Conservation (phyloP, 495 filamentous ascomycete genomes). For the Glonium stellatum region DNA sequence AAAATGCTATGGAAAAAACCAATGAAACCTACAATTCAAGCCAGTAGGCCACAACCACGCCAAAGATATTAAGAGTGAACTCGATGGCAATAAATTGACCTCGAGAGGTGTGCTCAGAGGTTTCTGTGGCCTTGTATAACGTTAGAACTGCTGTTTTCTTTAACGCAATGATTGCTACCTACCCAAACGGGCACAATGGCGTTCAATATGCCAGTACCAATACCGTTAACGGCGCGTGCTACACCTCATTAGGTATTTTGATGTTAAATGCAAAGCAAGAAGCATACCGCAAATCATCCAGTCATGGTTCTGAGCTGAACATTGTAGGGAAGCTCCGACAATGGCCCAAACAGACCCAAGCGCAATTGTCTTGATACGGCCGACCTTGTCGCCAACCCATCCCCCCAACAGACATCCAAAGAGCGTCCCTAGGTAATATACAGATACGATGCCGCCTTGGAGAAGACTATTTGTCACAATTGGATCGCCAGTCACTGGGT, state of each 20-base stretch:
- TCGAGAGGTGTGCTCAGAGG: constrained; percentile 58
- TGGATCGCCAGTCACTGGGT: too few relatives aligned
- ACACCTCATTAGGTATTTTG: constrained; percentile 5
- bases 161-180: too few relatives aligned
- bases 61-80: constrained; percentile 67
- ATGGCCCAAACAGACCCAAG: too few relatives aligned
- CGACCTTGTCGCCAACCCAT: too few relatives aligned
- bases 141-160: too few relatives aligned
- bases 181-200: constrained; percentile 63
- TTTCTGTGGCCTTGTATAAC: constrained; percentile 48
- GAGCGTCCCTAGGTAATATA: too few relatives aligned
- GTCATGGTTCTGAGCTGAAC: constrained; percentile 53
- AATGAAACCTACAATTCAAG: constrained; percentile 44
- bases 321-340: constrained; percentile 54
- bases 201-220: constrained; percentile 67
- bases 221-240: constrained; percentile 59
- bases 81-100: constrained; percentile 68
- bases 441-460: too few relatives aligned
- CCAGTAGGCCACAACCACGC: constrained; percentile 68
- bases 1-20: not conserved
- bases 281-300: constrained; percentile 68
- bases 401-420: too few relatives aligned
- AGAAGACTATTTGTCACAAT: too few relatives aligned
- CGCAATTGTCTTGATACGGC: too few relatives aligned
- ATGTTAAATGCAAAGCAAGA: constrained; percentile 13